Base-by-base conservation (phyloP, 352 stramenopile genomes). In the Phytopythium litorale region DNA sequence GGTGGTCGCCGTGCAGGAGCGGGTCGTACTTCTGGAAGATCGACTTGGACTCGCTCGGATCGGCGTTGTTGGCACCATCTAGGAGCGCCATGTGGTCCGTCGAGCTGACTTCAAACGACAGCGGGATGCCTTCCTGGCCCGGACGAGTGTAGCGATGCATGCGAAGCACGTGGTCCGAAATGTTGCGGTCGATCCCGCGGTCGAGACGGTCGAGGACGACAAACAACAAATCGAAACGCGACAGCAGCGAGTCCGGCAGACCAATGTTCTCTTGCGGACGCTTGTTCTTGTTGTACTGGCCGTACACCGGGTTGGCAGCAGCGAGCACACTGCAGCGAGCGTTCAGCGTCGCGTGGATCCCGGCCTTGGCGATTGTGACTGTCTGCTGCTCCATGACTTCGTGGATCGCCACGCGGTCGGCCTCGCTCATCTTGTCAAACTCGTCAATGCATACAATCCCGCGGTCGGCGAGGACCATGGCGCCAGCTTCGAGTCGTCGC, bases 381-480 rank as follows among this genome's bases (percentile, higher is more conserved):
- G 98, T 99, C 70, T 99, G 98, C 72, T 99, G 98, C 76, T 99
- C 98, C 98, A 99, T 99, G 53, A 93, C 85, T 91, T 99, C 98
- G 85, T 99, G 98, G 68, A 99, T 99, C 5, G 98, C 98, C 21
- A 99, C 98, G 45, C 97, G 93, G 91, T 99, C 97, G 16, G 88
- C 91, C 73, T 99, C 86, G 70, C 84, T 97, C 96, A 99, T 99
- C 73, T 99, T 99, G 68, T 99, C 96, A 56, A 99, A 99, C 71
- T 99, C 98, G 78, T 99, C 98, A 38, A 99, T 99, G 72, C 98
- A 99, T 21, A 99, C 97, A 55, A 99, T 89, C 40, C 98, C 98
- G 30, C 97, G 74, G 73, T 99, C 98, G 5, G 97, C 98, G 16
- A 99, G 75, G 11, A 99, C 98, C 97, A 99, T 99, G 7, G 98